Conservation (phyloP, 2,329 filamentous ascomycete species). For the Dactylellina leptospora region DNA sequence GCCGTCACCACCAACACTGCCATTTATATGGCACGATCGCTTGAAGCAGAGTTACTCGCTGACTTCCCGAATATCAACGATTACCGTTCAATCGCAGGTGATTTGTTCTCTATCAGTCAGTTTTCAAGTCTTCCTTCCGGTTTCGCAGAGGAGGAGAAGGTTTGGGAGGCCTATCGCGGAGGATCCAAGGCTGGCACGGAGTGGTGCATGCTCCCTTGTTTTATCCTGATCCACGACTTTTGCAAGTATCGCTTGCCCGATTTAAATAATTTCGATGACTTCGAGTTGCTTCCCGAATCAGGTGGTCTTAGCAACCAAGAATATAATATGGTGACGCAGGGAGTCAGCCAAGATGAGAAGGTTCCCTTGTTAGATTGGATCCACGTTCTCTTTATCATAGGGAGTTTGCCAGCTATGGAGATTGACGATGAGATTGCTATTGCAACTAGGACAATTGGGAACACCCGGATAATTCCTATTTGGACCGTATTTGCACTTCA, state of each 20-base stretch:
- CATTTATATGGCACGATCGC: neutral
- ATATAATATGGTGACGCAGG: neutral
- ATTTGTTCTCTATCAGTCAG: neutral
- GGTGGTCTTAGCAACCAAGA: neutral
- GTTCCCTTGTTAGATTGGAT: neutral
- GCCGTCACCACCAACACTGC: conserved; percentile 5
- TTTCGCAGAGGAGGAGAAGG: neutral
- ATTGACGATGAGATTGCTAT: conserved; percentile 1
- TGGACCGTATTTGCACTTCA: conserved; percentile 11
- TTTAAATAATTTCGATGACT: neutral
- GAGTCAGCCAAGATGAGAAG: neutral
- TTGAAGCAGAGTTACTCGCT: neutral
- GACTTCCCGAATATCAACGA: conserved; percentile 4
- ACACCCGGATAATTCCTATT: neutral
- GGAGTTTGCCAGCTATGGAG: neutral
- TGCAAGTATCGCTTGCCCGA: neutral
- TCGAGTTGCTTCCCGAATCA: neutral
- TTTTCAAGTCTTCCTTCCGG: neutral
- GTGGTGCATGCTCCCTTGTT: conserved; percentile 4
- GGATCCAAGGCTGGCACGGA: neutral
- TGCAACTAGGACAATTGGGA: neutral
- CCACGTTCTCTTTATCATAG: neutral
- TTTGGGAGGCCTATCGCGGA: neutral
- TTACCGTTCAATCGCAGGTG: neutral
- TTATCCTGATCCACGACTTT: neutral